A percentile compares a stretch with the other conserved stretches of the same genome.
Conservation (phyloP, 805 yeast species). For the Wickerhamiella kurtzmanii region DNA sequence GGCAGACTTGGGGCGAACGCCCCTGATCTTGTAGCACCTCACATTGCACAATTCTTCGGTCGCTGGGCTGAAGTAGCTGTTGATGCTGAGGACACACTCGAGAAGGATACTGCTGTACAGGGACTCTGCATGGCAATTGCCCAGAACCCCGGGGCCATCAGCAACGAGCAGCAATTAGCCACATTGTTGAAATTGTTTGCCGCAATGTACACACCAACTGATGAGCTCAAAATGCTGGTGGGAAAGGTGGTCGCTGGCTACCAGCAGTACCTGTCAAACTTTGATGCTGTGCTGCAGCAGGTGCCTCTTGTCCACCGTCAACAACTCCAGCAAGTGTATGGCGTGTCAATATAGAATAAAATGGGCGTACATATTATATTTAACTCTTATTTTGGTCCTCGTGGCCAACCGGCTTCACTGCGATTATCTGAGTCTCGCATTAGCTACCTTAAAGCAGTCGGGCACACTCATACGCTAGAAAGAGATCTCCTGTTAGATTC, state of each 20-base stretch:
- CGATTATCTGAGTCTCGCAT: too few species aligned
- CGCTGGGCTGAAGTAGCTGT: constrained; percentile 63
- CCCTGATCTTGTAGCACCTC: constrained; percentile 46
- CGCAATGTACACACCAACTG: constrained; percentile 23
- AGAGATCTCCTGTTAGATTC: too few species aligned
- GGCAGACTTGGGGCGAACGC: constrained; percentile 67
- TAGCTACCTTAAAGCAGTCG: too few species aligned
- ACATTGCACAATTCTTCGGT: constrained; percentile 41
- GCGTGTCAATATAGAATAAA: constrained; percentile 5
- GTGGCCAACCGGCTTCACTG: too few species aligned
- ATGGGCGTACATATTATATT: neutral
- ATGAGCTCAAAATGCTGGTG: constrained; percentile 21
- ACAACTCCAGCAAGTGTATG: constrained; percentile 16
- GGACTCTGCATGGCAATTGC: constrained; percentile 67
- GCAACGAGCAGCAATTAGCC: constrained; percentile 28
- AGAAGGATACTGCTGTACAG: constrained; percentile 72
- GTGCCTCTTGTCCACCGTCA: constrained; percentile 18
- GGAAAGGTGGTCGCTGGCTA: constrained; percentile 19
- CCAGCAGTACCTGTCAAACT: constrained; percentile 17
- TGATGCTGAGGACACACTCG: constrained; percentile 57
- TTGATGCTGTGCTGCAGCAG: constrained; percentile 12
- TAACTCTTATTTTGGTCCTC: constrained; percentile 1
- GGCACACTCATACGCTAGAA: too few species aligned
- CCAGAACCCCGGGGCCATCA: constrained; percentile 53
- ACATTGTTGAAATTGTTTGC: constrained; percentile 18